phyloP scores from a whole-genome alignment of 371 early-diverging fungal species.

The Syncephalastrum contaminatum region DNA sequence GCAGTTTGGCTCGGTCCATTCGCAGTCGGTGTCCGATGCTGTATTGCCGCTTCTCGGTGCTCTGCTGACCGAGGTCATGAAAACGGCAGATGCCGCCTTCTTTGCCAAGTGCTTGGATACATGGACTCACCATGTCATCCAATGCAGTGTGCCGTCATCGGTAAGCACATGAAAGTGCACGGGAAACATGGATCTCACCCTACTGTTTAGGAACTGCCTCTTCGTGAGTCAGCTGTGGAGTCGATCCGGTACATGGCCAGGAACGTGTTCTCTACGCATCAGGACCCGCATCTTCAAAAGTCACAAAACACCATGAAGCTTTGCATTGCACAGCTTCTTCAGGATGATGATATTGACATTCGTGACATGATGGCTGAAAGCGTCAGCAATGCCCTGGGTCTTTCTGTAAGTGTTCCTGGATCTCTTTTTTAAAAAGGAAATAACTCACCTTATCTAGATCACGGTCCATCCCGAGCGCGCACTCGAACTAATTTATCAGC shows the following conservation, averaged over 20 bases:
- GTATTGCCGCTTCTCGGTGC: conserved; percentile 45
- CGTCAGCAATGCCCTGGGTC: conserved; percentile 52
- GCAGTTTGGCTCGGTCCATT: conserved; percentile 28
- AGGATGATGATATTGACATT: conserved; percentile 75
- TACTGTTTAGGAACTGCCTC: conserved; percentile 41
- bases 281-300: not conserved
- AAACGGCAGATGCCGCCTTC: conserved; percentile 14
- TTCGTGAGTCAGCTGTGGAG: conserved; percentile 58
- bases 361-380: conserved; percentile 57
- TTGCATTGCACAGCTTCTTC: conserved; percentile 23
- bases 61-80: conserved; percentile 39
- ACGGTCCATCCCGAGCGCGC: conserved; percentile 51
- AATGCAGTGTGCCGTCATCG: conserved; percentile 30
- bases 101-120: conserved; percentile 35
- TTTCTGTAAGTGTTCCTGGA: conserved; percentile 15
- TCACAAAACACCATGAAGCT: conserved; percentile 11
- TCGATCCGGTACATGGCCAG: conserved; percentile 45
- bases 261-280: conserved; percentile 26
- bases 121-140: conserved; percentile 47
- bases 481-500: conserved; percentile 53
- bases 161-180: not conserved
- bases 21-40: conserved; percentile 39
- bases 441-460: not conserved
- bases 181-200: not conserved
- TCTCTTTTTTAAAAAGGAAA: not conserved